These are phyloP conservation scores for Phytopythium montanum DNA, from an alignment of 352 stramenopile genomes.

Conservation along the genomic window DNA sequence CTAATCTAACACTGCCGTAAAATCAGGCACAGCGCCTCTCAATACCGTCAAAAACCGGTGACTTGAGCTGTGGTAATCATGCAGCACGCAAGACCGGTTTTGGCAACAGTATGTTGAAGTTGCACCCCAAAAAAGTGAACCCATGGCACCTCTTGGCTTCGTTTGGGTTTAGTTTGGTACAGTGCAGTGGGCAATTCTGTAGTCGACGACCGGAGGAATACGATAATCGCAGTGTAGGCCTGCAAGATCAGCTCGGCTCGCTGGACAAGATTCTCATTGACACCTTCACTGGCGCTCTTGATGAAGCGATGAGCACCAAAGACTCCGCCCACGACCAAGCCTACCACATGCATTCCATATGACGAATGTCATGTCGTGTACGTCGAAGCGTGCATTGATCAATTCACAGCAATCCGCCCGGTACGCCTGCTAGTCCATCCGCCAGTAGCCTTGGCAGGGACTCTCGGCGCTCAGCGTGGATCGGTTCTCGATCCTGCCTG, in stretches of 20 bases:
- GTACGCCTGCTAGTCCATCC: background rate
- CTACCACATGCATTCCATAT: background rate
- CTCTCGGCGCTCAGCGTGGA: slow-evolving; percentile 1
- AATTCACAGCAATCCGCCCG: background rate
- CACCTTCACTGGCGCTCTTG: background rate
- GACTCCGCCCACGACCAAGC: slow-evolving; percentile 6
- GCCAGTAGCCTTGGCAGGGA: background rate
- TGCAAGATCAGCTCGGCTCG: slow-evolving; percentile 1
- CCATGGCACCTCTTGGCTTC: too few species aligned
- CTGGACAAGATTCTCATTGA: too few species aligned
- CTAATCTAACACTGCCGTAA: background rate
- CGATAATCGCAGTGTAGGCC: slow-evolving; percentile 5
- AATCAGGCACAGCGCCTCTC: too few species aligned
- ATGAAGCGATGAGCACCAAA: slow-evolving; percentile 5
- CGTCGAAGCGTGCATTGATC: background rate
- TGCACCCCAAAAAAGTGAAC: too few species aligned
- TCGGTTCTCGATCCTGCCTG: background rate
- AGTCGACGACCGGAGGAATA: too few species aligned
- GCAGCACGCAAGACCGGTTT: background rate
- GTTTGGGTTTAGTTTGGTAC: too few species aligned
- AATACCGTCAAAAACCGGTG: too few species aligned
- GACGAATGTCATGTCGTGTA: slow-evolving; percentile 9
- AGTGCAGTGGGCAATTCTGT: too few species aligned
- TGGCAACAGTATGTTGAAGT: background rate
- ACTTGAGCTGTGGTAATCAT: too few species aligned